A percentile compares a stretch with the other conserved stretches of the same genome.
Conservation (phyloP, 1,284 basidiomycete genomes). For the Pisolithus thermaeus region DNA sequence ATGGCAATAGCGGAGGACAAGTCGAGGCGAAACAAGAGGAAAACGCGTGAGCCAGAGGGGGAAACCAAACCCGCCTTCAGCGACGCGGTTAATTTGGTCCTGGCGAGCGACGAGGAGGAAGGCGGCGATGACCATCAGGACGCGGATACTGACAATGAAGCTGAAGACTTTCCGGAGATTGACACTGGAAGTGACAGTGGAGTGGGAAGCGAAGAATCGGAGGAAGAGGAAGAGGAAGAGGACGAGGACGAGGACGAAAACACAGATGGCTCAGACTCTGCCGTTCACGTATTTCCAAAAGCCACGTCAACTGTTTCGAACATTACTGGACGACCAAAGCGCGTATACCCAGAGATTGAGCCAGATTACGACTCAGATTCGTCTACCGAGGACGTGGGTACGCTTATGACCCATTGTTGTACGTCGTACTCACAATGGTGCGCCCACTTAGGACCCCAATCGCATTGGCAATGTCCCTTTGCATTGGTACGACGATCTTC, state of each 20-base stretch:
- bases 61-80: conserved; percentile 28
- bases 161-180: conserved; percentile 38
- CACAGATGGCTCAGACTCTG: conserved; percentile 30
- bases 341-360: conserved; percentile 92
- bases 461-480: conserved; percentile 93
- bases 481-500: conserved; percentile 99
- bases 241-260: conserved; percentile 33
- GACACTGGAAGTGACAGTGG: conserved; percentile 33
- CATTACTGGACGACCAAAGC: conserved; percentile 85
- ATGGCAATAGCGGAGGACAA: conserved; percentile 33
- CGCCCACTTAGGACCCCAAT: conserved; percentile 68
- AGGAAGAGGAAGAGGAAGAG: conserved; percentile 45
- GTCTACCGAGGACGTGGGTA: conserved; percentile 89
- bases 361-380: conserved; percentile 97
- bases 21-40: conserved; percentile 50
- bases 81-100: conserved; percentile 49
- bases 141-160: conserved; percentile 36
- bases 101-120: conserved; percentile 67
- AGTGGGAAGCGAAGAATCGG: conserved; percentile 33
- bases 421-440: conserved; percentile 7
- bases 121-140: conserved; percentile 32
- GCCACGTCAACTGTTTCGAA: conserved; percentile 67
- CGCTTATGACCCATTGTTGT: conserved; percentile 1
- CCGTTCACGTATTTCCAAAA: conserved; percentile 52
- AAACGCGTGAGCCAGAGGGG: conserved; percentile 35